Evolutionary conservation across 495 filamentous ascomycete species (phyloP).

Genomic region (Talaromyces thailandensis): DNA sequence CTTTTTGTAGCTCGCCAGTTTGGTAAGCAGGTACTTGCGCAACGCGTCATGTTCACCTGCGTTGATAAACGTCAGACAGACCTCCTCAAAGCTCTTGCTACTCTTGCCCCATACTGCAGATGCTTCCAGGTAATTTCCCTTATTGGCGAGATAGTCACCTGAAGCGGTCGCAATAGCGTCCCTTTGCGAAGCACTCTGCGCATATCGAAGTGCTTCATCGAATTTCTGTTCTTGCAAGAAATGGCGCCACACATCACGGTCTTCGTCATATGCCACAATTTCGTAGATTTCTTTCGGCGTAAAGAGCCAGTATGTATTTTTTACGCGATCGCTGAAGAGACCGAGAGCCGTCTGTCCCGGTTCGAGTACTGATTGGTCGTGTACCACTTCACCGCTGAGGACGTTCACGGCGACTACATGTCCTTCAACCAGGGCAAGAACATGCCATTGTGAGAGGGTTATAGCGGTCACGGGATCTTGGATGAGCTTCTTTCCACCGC

Average conservation of each 20-base stretch:
- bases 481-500: conserved; percentile 52
- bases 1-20: conserved; percentile 75
- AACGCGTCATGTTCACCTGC: conserved; percentile 83
- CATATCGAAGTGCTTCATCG: conserved; percentile 76
- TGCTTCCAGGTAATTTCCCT: conserved; percentile 74
- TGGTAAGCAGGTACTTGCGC: conserved; percentile 80
- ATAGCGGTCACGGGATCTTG: conserved; percentile 70
- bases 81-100: conserved; percentile 93
- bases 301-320: conserved; percentile 96
- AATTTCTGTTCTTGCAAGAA: conserved; percentile 79
- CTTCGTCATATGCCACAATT: conserved; percentile 81
- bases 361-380: conserved; percentile 79
- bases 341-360: conserved; percentile 68
- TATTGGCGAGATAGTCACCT: conserved; percentile 74
- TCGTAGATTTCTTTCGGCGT: conserved; percentile 86
- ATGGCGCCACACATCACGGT: conserved; percentile 89
- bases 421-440: conserved; percentile 75
- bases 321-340: conserved; percentile 76
- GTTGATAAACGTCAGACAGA: conserved; percentile 84
- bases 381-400: conserved; percentile 73
- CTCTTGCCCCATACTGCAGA: conserved; percentile 88
- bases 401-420: conserved; percentile 76
- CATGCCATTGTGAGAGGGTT: conserved; percentile 85
- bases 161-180: conserved; percentile 85
- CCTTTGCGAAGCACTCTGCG: conserved; percentile 60